These are phyloP conservation scores for Panaeolus papilionaceus DNA, from an alignment of 768 basidiomycete species.

Conservation along the genomic window DNA sequence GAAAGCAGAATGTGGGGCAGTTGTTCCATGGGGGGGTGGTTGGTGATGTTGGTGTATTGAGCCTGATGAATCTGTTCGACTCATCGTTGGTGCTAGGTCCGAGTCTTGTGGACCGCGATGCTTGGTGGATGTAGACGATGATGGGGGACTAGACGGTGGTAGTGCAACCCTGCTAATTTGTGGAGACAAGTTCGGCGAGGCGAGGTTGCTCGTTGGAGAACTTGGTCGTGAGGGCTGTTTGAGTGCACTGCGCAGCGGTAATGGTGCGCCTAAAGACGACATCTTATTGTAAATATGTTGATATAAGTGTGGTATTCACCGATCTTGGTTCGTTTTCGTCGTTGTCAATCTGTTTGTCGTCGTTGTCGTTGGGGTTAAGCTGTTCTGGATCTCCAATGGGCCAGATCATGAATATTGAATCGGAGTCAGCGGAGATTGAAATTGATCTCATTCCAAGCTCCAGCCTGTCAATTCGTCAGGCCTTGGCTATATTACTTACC, in stretches of 20 bases:
- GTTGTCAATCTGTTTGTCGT: conserved; percentile 11
- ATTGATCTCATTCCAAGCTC: conserved; percentile 6
- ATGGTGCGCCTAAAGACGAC: conserved; percentile 18
- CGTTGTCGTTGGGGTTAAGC: not conserved
- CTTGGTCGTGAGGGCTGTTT: conserved; percentile 35
- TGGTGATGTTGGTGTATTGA: conserved; percentile 6
- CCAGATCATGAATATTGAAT: not conserved
- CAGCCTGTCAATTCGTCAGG: not conserved
- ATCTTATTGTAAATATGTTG: not conserved
- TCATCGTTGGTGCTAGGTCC: conserved; percentile 15
- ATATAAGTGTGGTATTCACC: not conserved
- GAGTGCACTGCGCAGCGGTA: conserved; percentile 31
- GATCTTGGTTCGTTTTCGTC: not conserved
- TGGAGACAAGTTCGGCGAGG: conserved; percentile 23
- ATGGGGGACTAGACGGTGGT: conserved; percentile 19
- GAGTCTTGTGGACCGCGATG: conserved; percentile 11
- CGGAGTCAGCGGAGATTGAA: conserved; percentile 15
- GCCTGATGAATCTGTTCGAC: conserved; percentile 21
- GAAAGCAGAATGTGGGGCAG: not conserved
- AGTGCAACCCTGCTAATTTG: conserved; percentile 23
- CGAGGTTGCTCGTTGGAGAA: conserved; percentile 22
- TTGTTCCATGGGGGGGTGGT: not conserved
- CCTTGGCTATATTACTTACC: conserved; percentile 1
- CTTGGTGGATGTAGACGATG: not conserved
- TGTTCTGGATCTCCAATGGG: not conserved